These are phyloP conservation scores for Wickerhamomyces mucosus DNA, from an alignment of 805 yeast genomes.

Conservation along the genomic window DNA sequence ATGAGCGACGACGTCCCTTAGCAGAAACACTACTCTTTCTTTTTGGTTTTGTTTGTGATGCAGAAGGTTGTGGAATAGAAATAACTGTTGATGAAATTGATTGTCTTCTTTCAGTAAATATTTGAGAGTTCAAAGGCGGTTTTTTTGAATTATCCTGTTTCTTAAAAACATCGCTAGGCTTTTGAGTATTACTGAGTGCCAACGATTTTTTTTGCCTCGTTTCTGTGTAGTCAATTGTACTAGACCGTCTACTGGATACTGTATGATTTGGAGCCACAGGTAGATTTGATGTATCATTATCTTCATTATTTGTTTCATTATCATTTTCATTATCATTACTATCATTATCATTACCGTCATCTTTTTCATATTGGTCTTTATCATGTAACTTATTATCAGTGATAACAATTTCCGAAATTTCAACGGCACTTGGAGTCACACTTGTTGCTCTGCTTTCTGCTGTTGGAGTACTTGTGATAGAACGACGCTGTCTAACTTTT, in stretches of 20 bases:
- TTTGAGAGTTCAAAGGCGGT: background rate
- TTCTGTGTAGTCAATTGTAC: constrained; percentile 9
- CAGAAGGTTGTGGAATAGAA: constrained; percentile 8
- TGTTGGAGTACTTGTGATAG: constrained; percentile 19
- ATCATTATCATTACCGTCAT: constrained; percentile 9
- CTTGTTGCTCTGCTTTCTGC: constrained; percentile 18
- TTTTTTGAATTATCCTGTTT: constrained; percentile 4
- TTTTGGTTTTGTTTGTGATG: constrained; percentile 4
- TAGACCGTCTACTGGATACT: constrained; percentile 7
- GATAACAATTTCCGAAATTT: background rate
- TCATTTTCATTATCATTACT: constrained; percentile 6
- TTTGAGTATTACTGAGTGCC: constrained; percentile 19
- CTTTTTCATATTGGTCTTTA: constrained; percentile 8
- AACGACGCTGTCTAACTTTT: constrained; percentile 36
- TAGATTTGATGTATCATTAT: constrained; percentile 2
- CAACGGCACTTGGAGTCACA: constrained; percentile 7
- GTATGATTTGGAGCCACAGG: constrained; percentile 4
- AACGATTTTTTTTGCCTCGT: constrained; percentile 30
- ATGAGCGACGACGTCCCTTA: background rate
- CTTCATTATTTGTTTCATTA: constrained; percentile 3
- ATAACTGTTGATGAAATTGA: constrained; percentile 2
- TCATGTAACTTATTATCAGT: background rate
- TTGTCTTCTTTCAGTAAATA: background rate
- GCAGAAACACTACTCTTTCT: background rate
- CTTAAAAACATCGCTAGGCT: constrained; percentile 1